phyloP scores from a whole-genome alignment of 257 asterid genomes.

The Solanum tarijense region DNA sequence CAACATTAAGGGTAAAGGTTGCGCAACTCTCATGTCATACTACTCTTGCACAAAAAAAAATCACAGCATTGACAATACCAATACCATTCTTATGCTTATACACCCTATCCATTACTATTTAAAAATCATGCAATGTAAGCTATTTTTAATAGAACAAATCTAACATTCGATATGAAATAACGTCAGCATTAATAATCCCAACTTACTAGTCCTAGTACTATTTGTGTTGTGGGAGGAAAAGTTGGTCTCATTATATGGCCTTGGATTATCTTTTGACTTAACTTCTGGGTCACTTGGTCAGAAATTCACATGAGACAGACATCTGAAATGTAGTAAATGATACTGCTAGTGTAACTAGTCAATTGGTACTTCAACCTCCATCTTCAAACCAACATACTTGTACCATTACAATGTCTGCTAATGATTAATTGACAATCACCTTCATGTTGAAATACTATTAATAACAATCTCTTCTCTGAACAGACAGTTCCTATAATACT shows the following conservation, averaged over 20 bases:
- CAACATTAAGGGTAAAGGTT: background rate
- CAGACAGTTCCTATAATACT: background rate
- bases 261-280: background rate
- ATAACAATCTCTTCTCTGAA: background rate
- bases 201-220: background rate
- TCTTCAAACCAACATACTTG: constrained; percentile 15
- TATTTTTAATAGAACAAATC: background rate
- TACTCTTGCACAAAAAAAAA: background rate
- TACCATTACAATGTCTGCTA: background rate
- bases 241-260: background rate
- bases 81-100: background rate
- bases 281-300: background rate
- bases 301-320: background rate
- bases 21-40: background rate
- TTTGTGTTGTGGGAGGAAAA: background rate
- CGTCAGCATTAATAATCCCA: background rate
- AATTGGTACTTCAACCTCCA: constrained; percentile 86
- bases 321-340: background rate
- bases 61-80: background rate
- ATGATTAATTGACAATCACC: background rate
- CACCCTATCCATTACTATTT: background rate
- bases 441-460: background rate
- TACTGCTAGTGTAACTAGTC: constrained; percentile 25
- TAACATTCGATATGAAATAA: background rate
- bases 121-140: too few species aligned